Evolutionary conservation across 257 asterid genomes (phyloP).

Genomic region (Solanum gracilifrons): DNA sequence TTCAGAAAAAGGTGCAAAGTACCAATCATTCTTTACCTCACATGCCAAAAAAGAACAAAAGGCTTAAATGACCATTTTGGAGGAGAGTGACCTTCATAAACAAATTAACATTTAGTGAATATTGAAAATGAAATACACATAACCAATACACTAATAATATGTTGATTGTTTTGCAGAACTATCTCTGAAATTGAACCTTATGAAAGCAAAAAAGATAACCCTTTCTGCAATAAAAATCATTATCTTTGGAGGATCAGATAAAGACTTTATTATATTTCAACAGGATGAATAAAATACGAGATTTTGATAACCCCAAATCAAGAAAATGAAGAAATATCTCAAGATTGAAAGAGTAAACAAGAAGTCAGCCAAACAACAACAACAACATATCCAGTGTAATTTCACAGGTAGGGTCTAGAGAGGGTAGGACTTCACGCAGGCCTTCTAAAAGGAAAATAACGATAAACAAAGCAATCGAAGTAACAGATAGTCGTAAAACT

Average conservation of each 20-base stretch:
- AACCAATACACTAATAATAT: too few species aligned
- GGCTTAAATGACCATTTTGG: constrained; percentile 27
- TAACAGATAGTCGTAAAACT: not conserved
- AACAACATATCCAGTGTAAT: not conserved
- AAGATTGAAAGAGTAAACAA: not conserved
- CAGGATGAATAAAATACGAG: not conserved
- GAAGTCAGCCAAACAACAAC: not conserved
- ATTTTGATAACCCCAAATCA: not conserved
- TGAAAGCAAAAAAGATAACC: not conserved
- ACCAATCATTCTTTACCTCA: not conserved
- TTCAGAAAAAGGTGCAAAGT: not conserved
- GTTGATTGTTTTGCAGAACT: not conserved
- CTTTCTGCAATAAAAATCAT: not conserved
- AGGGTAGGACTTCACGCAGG: not conserved
- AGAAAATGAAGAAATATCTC: not conserved
- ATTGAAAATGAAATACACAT: not conserved
- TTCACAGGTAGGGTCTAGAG: not conserved
- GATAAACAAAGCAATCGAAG: not conserved
- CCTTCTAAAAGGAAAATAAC: not conserved
- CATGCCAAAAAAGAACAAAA: not conserved
- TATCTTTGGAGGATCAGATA: not conserved
- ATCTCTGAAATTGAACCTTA: not conserved
- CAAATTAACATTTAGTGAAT: not conserved
- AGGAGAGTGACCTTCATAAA: not conserved
- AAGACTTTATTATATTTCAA: not conserved